A percentile compares a stretch with the other conserved stretches of the same genome.
Conservation (phyloP, 768 basidiomycete genomes). For the Suillus subaureus region DNA sequence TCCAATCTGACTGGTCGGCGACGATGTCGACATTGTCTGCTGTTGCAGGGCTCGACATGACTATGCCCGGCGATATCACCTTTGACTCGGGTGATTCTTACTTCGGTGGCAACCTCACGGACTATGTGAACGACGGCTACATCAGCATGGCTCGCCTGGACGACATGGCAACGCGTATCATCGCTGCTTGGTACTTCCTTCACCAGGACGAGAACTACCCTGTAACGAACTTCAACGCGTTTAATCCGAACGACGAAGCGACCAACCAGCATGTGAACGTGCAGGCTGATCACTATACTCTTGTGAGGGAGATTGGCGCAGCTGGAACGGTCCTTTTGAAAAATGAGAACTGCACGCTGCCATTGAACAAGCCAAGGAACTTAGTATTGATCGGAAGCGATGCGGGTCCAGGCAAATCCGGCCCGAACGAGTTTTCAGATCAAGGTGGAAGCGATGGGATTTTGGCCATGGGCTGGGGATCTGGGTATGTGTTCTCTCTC, state of each 20-base stretch:
- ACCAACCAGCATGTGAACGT: conserved; percentile 69
- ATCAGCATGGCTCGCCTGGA: conserved; percentile 66
- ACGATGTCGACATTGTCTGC: conserved; percentile 63
- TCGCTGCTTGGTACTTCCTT: conserved; percentile 71
- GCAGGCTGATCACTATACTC: conserved; percentile 63
- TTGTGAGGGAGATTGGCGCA: conserved; percentile 74
- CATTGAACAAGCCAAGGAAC: conserved; percentile 55
- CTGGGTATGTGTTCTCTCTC: conserved; percentile 42
- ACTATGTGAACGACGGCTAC: conserved; percentile 69
- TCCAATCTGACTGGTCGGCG: conserved; percentile 78
- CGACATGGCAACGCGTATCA: conserved; percentile 83
- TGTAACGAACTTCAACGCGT: conserved; percentile 70
- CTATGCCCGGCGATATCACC: conserved; percentile 66
- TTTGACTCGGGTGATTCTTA: conserved; percentile 54
- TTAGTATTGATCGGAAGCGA: conserved; percentile 59
- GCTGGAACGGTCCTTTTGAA: conserved; percentile 78
- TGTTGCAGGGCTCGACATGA: conserved; percentile 69
- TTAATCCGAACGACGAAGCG: conserved; percentile 48
- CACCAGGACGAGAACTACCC: conserved; percentile 64
- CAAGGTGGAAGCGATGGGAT: conserved; percentile 61
- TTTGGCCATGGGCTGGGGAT: conserved; percentile 91
- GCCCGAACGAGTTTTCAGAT: conserved; percentile 68
- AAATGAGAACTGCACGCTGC: conserved; percentile 58
- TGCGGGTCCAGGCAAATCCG: conserved; percentile 58
- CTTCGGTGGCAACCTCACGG: conserved; percentile 70